Base-by-base conservation (phyloP, 2,329 filamentous ascomycete species). In the Fusarium devonianum region DNA sequence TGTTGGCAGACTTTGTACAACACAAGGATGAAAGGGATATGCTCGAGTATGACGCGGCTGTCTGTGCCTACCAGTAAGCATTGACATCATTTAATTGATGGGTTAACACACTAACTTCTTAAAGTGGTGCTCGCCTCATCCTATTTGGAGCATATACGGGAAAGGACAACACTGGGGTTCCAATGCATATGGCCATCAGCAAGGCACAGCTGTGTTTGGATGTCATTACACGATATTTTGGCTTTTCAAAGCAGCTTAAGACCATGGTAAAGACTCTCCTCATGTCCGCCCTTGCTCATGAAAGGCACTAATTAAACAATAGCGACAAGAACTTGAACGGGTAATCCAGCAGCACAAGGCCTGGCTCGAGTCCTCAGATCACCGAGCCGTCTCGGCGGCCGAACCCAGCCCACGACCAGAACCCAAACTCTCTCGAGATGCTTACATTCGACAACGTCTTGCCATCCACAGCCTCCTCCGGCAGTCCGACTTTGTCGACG, bases 41-140 rank as follows among this genome's bases (percentile, higher is more conserved):
- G 9, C 62, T 76, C 0, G 73, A 77, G 40, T 70, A 72, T 22
- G 74, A 76, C 32, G 69, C 68, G 0, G 74, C 74, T 4, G 72
- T 77, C 2, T 76, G 74, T 26, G 73, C 71, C 1, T 77, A 76
- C 19, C 73, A 77, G n/a, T n/a, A n/a, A n/a, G n/a, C n/a, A n/a
- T n/a, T n/a, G n/a, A n/a, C n/a, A n/a, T n/a, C n/a, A n/a, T n/a
- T n/a, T n/a, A n/a, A n/a, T n/a, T n/a, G n/a, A n/a, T n/a, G n/a
- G n/a, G n/a, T n/a, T n/a, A n/a, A n/a, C n/a, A n/a, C n/a, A n/a
- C n/a, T n/a, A n/a, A n/a, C n/a, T n/a, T n/a, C n/a, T n/a, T n/a
- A n/a, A n/a, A n/a, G n/a, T 25, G 68, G 70, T 4, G 69, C 72
- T 1, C 67, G 73, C 1, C 59, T 76, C 2, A 63, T 75, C 1